Evolutionary conservation across 495 filamentous ascomycete species (phyloP).

Genomic region (Neurospora sp.): DNA sequence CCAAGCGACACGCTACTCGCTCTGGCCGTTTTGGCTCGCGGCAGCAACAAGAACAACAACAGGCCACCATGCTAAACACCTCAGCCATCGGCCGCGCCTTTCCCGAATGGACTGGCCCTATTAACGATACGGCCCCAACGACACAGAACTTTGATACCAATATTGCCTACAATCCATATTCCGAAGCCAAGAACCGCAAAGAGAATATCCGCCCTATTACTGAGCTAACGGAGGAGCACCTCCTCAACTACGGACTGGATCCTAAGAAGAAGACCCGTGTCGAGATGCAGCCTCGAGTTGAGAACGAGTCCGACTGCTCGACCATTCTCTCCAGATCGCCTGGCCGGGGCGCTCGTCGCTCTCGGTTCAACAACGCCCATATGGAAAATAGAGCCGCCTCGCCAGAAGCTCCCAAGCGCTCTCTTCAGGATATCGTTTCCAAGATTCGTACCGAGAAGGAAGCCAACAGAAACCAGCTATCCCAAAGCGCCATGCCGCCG

Average conservation of each 20-base stretch:
- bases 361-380: constrained; percentile 13
- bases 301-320: constrained; percentile 34
- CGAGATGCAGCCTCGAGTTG: constrained; percentile 36
- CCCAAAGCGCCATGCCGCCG: constrained; percentile 11
- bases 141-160: constrained; percentile 15
- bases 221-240: constrained; percentile 13
- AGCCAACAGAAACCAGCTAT: constrained; percentile 2
- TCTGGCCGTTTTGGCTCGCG: constrained; percentile 21
- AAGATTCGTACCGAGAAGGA: constrained; percentile 21
- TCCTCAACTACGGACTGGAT: constrained; percentile 18
- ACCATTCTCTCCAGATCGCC: constrained; percentile 25
- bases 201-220: constrained; percentile 29
- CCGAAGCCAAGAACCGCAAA: constrained; percentile 15
- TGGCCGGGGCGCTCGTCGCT: constrained; percentile 11
- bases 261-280: constrained; percentile 22
- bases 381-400: constrained; percentile 3
- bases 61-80: constrained; percentile 40
- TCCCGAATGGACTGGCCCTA: constrained; percentile 42
- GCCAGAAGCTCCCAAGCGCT: constrained; percentile 14
- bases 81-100: constrained; percentile 53
- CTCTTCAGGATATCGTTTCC: constrained; percentile 23
- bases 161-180: constrained; percentile 5
- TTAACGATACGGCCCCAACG: constrained; percentile 9
- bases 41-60: neutral
- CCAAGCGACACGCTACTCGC: constrained; percentile 11